Evolutionary conservation across 805 yeast species (phyloP).

Genomic region (Sugiyamaella valdiviana): DNA sequence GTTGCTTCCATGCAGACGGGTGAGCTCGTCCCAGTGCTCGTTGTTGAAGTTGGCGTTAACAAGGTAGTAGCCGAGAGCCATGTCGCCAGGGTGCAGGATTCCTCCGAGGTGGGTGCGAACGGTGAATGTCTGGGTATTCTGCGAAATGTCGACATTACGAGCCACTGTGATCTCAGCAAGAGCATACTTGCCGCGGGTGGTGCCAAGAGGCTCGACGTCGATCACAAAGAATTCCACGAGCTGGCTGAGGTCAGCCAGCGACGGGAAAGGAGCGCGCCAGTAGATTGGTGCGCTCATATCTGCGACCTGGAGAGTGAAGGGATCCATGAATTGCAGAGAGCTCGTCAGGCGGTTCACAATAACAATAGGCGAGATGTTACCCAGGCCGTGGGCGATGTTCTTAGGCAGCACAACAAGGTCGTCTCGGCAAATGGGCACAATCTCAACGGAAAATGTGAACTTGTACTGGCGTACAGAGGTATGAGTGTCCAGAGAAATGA

Average conservation of each 20-base stretch:
- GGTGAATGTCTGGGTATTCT: conserved; percentile 67
- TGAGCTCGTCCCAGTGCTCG: conserved; percentile 61
- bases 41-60: conserved; percentile 79
- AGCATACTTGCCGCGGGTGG: conserved; percentile 66
- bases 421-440: conserved; percentile 90
- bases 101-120: conserved; percentile 87
- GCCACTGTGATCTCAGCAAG: conserved; percentile 82
- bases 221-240: conserved; percentile 76
- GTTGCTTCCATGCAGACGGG: conserved; percentile 30
- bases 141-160: conserved; percentile 62
- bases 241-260: conserved; percentile 59
- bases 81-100: conserved; percentile 87
- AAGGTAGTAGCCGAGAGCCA: conserved; percentile 79
- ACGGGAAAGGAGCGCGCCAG: conserved; percentile 73
- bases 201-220: conserved; percentile 88
- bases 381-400: conserved; percentile 70
- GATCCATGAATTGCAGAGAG: conserved; percentile 75
- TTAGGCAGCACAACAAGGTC: conserved; percentile 83
- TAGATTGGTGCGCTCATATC: conserved; percentile 65
- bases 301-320: conserved; percentile 66
- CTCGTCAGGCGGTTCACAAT: conserved; percentile 77
- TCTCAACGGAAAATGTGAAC: conserved; percentile 83
- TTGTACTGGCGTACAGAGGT: conserved; percentile 82
- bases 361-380: conserved; percentile 73
- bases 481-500: conserved; percentile 83